Base-by-base conservation (phyloP, 306 rosid genomes). In the Urtica urens region DNA sequence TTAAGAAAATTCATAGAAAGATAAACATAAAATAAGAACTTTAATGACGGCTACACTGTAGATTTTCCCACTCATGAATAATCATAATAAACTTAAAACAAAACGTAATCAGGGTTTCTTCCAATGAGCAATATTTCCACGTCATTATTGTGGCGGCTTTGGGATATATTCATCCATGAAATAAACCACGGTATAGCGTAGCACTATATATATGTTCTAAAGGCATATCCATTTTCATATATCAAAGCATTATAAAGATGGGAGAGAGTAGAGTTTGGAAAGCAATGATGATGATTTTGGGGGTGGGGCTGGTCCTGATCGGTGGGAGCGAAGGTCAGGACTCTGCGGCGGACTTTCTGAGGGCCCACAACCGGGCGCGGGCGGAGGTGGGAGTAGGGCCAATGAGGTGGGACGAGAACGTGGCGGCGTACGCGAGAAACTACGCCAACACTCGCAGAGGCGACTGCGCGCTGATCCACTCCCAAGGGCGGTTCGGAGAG, bases 311-410 rank as follows among this genome's bases (percentile, higher is more conserved):
- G 27, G 30, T 11, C 25, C 13, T 37, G n/a, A 29, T 35, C 31
- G 30, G 23, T 28, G 6, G 31, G 3, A 19, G 44, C 23, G 16
- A 14, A 23, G 59, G 24, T 37, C 59, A 53, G 41, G 45, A 51
- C 45, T n/a, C 47, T 1, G 37, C 17, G 0, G 47, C 11, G 7
- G 77, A 74, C 50, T 70, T n/a, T 54, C 33, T 70, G 1, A 6
- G 23, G 0, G 51, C 23, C 21, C 77, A 74, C 62, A 70, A 74
- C 10, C 14, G 41, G 5, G 77, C 71, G 5, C 67, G 77, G 0
- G 67, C 53, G 0, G 24, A 44, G 44, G 77, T 65, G 27, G 76
- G 73, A 1, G 72, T 69, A 26, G 26, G 24, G 10, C 67, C 80
- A 3, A 2, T 69, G 6, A 0, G 1, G 2, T 70, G 80, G 77